Base-by-base conservation (phyloP, 371 early-diverging fungal genomes). In the Massospora cicadina region DNA sequence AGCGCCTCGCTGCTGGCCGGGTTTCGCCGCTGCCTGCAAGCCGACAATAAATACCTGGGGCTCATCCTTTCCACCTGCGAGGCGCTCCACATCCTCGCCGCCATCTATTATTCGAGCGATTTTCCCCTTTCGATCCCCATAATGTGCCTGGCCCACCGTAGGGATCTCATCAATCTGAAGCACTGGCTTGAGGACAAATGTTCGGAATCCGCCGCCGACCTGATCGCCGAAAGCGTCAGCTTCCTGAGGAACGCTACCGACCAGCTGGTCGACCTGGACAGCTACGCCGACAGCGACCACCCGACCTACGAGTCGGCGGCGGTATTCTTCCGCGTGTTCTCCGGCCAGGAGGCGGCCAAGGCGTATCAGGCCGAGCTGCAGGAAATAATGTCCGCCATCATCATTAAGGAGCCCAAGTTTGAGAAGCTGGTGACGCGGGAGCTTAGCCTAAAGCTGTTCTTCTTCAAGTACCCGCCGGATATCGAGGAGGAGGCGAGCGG, bases 101-200 rank as follows among this genome's bases (percentile, higher is more conserved):
- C 33, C 10, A 12, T 62, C 21, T 62, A 62, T 54, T 62, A 33
- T 26, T 62, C 62, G 21, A 62, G 43, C 53, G 62, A 62, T n/a
- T 62, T 28, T 26, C 23, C 21, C 2, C 26, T 62, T 62, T 33
- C 62, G n/a, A 31, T 62, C 10, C 62, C 62, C 7, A 31, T 62
- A 2, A 62, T 62, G 31, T 24, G 33, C 43, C 24, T 33, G 17
- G 62, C 62, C 25, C 24, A 62, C 24, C 12, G 53, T n/a, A 62
- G 26, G 43, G 33, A 25, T 2, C 43, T 33, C 26, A 24, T 62
- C 43, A 62, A 26, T 62, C 12, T 62, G 13, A 21, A 28, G 62
- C 62, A 62, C 26, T 62, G 62, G 62, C 21, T 62, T 33, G 62
- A 62, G 26, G 62, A 62, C 53, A 33, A 62, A 26, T 62, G 12